A percentile compares a stretch with the other conserved stretches of the same genome.
Evolutionary conservation across 2,329 filamentous ascomycete genomes (phyloP).

Genomic region (Verticillium nubilum): DNA sequence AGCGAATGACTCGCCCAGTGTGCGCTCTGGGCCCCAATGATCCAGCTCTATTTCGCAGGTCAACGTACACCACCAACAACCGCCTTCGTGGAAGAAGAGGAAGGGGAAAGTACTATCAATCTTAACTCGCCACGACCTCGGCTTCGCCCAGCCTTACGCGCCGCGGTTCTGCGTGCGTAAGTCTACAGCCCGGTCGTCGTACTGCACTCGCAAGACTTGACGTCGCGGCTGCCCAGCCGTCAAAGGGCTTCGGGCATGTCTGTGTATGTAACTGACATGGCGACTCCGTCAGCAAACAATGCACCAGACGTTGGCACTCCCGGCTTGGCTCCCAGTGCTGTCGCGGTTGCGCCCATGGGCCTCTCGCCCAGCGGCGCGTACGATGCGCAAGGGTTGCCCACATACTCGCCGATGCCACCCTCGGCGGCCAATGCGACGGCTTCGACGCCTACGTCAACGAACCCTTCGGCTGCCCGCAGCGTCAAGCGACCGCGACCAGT

Average conservation of each 20-base stretch:
- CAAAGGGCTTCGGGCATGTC: not conserved
- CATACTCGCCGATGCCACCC: not conserved
- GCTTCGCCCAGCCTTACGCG: not conserved
- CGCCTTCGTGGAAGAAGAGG: not conserved
- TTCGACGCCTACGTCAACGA: not conserved
- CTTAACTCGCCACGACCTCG: not conserved
- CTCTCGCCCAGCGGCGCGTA: not conserved
- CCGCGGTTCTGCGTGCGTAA: not conserved
- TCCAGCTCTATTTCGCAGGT: not conserved
- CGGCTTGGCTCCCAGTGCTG: not conserved
- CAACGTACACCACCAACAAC: not conserved
- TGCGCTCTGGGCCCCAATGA: not conserved
- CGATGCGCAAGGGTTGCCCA: not conserved
- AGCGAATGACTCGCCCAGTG: not conserved
- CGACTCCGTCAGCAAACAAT: not conserved
- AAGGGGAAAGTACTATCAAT: not conserved
- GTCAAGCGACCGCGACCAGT: conserved; percentile 50
- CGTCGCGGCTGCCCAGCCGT: not conserved
- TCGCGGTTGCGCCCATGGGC: not conserved
- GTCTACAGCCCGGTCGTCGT: not conserved
- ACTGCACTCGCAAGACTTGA: not conserved
- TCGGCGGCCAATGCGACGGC: not conserved
- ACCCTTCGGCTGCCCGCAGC: conserved; percentile 25
- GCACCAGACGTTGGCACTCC: not conserved
- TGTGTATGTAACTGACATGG: not conserved